Base-by-base conservation (phyloP, 345 rosid genomes). In the Rhodamnia argentea region DNA sequence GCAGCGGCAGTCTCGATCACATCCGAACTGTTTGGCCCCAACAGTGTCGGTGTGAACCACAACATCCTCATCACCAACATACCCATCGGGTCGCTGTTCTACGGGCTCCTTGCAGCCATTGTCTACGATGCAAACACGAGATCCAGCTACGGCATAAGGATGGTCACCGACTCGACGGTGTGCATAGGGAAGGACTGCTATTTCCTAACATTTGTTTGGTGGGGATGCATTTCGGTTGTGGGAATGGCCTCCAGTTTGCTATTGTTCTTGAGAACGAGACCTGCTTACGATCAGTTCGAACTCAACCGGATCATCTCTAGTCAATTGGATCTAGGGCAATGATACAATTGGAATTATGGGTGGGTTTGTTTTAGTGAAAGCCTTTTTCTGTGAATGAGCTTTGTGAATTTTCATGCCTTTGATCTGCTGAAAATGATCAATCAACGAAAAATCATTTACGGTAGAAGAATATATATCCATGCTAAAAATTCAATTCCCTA, bases 1-100 rank as follows among this genome's bases (percentile, higher is more conserved):
- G 98, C 99, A 5, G 97, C 98, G 7, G 98, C 99, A 0, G 99
- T 97, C 88, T 96, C 99, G 18, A 89, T 97, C 55, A 97, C 99
- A 27, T 96, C 99, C 0, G 99, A 97, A 89, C 92, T 97, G 7
- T 97, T 97, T 40, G 99, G 99, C 57, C 98, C 98, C 1, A 96
- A 94, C 82, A 96, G 96, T 83, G 91, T 96, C 13, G 98, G 99
- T 2, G 98, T 97, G 47, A 97, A 97, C 90, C 99, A 97, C 92
- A 97, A 97, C 87, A 94, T 97, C 82, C 86, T 97, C 44, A 97
- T 97, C 88, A 96, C 99, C 87, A 97, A 97, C 85, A 97, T 96
- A 84, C 99, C 98, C 1, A 82, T 97, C 3, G 99, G 99, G 3
- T 97, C 99, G 4, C 92, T 96, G 56, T 85, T 95, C 64, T 97